Percentiles rank a stretch among this genome's conserved stretches.
Evolutionary conservation across 257 asterid genomes (phyloP).

Genomic region (Forsythia viridissima): DNA sequence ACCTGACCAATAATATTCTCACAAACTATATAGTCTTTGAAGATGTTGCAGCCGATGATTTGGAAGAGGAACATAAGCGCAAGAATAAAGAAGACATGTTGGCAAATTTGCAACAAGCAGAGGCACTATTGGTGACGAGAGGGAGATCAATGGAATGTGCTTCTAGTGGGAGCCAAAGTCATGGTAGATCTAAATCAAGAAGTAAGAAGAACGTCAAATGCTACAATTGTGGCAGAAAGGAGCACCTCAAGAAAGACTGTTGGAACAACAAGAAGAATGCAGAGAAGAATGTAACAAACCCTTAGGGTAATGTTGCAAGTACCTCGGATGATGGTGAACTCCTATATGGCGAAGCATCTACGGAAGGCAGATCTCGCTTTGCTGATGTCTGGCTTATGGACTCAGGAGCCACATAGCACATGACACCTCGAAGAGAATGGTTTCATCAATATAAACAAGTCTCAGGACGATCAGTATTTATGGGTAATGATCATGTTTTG

Average conservation of each 20-base stretch:
- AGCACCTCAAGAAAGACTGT: neutral
- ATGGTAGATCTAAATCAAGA: neutral
- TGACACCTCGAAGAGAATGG: slow-evolving; percentile 13
- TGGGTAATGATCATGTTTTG: slow-evolving; percentile 3
- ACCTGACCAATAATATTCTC: neutral
- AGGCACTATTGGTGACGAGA: neutral
- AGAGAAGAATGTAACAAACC: too few species aligned
- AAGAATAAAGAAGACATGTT: too few species aligned
- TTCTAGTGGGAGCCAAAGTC: neutral
- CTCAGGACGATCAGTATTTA: neutral
- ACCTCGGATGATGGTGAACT: too few species aligned
- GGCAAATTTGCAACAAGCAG: neutral
- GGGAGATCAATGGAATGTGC: neutral
- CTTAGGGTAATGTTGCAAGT: neutral
- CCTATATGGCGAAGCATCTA: too few species aligned
- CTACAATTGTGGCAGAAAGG: neutral
- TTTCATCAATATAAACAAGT: neutral
- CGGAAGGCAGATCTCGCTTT: too few species aligned
- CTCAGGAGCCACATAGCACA: neutral
- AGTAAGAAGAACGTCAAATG: neutral
- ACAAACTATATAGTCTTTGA: too few species aligned
- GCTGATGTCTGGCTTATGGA: neutral
- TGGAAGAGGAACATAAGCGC: too few species aligned
- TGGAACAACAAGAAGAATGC: neutral
- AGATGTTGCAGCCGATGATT: neutral